These are phyloP conservation scores for Pleurotus tuber-regium DNA, from an alignment of 768 basidiomycete genomes.

Conservation along the genomic window DNA sequence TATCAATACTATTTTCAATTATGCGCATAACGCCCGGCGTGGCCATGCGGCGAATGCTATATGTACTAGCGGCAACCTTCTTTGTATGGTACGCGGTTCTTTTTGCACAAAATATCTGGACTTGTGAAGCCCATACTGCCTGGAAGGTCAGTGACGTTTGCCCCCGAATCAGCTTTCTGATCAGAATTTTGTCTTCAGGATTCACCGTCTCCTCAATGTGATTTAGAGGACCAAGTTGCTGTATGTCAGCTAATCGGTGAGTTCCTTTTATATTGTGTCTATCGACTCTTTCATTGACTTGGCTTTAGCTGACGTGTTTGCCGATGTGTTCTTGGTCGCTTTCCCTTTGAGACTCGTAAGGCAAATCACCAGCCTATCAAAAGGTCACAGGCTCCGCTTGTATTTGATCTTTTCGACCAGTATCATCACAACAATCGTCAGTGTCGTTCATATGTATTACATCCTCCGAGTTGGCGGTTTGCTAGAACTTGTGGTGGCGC, in stretches of 20 bases:
- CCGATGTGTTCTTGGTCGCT: constrained; percentile 43
- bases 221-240: constrained; percentile 43
- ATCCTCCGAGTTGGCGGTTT: constrained; percentile 30
- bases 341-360: constrained; percentile 44
- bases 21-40: constrained; percentile 46
- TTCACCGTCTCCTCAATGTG: constrained; percentile 43
- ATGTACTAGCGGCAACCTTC: constrained; percentile 29
- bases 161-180: too few species aligned
- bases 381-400: constrained; percentile 35
- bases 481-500: constrained; percentile 33
- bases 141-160: constrained; percentile 37
- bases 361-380: constrained; percentile 37
- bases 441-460: constrained; percentile 43
- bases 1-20: constrained; percentile 54
- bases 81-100: constrained; percentile 31
- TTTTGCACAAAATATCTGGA: constrained; percentile 42
- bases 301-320: constrained; percentile 46
- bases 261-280: too few species aligned
- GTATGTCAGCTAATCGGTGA: constrained; percentile 51
- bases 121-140: constrained; percentile 34
- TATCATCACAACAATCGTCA: constrained; percentile 46
- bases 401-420: constrained; percentile 55
- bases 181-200: too few species aligned
- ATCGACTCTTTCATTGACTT: too few species aligned
- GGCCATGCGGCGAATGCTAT: constrained; percentile 21